A percentile compares a stretch with the other conserved stretches of the same genome.
These are phyloP conservation scores for Cercospora canescens DNA, from an alignment of 2,329 filamentous ascomycete species.

Conservation along the genomic window DNA sequence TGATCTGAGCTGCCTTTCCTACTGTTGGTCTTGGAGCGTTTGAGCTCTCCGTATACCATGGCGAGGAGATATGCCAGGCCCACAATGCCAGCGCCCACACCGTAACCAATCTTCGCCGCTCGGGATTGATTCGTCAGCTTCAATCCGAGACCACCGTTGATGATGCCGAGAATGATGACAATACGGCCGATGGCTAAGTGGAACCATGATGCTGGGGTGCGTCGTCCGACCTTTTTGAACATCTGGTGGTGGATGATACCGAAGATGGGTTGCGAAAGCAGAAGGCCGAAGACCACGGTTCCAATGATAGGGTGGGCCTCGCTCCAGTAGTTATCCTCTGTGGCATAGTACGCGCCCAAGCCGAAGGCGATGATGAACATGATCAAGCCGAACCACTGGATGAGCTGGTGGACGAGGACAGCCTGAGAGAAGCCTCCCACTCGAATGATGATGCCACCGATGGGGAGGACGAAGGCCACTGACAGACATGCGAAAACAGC, in stretches of 20 bases:
- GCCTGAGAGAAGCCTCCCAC: slow-evolving; percentile 46
- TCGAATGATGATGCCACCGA: slow-evolving; percentile 47
- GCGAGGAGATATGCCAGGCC: slow-evolving; percentile 43
- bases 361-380: slow-evolving; percentile 52
- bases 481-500: slow-evolving; percentile 46
- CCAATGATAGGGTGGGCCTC: slow-evolving; percentile 56
- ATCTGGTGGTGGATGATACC: slow-evolving; percentile 55
- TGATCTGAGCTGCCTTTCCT: background rate
- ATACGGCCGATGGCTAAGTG: slow-evolving; percentile 33
- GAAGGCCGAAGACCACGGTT: slow-evolving; percentile 48
- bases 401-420: slow-evolving; percentile 45
- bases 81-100: slow-evolving; percentile 51
- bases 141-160: slow-evolving; percentile 59
- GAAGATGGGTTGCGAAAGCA: slow-evolving; percentile 58
- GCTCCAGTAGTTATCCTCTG: slow-evolving; percentile 37
- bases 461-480: slow-evolving; percentile 48
- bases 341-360: slow-evolving; percentile 45
- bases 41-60: slow-evolving; percentile 32
- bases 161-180: slow-evolving; percentile 53
- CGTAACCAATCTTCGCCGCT: slow-evolving; percentile 45
- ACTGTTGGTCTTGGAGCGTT: slow-evolving; percentile 16
- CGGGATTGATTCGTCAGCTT: slow-evolving; percentile 43
- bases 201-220: slow-evolving; percentile 48
- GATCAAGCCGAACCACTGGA: slow-evolving; percentile 52
- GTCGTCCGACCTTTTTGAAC: slow-evolving; percentile 40